These are phyloP conservation scores for Candida sanyiensis DNA, from an alignment of 805 yeast species.

Conservation along the genomic window DNA sequence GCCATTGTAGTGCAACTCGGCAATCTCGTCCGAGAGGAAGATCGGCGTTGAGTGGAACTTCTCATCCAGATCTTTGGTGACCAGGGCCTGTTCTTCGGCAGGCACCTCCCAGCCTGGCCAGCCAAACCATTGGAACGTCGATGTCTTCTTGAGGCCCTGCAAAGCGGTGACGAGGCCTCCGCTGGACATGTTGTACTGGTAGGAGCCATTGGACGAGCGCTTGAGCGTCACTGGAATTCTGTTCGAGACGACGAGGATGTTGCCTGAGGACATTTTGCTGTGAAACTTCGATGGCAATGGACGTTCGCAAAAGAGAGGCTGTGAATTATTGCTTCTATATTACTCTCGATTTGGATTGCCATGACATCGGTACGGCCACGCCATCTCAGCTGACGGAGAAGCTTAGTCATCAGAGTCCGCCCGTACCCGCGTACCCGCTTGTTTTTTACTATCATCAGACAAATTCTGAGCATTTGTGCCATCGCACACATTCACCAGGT, in stretches of 20 bases:
- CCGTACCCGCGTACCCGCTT: too few relatives aligned
- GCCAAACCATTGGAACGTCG: conserved; percentile 94
- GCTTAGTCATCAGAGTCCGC: too few relatives aligned
- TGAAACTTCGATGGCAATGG: too few relatives aligned
- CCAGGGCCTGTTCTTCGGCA: conserved; percentile 60
- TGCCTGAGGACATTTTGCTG: conserved; percentile 30
- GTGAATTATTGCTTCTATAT: too few relatives aligned
- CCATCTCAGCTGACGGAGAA: background rate
- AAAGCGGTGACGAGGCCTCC: conserved; percentile 97
- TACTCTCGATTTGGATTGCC: background rate
- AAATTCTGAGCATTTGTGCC: too few relatives aligned
- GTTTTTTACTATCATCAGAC: too few relatives aligned
- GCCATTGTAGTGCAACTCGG: conserved; percentile 95
- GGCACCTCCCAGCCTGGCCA: conserved; percentile 96
- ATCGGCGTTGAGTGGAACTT: conserved; percentile 90
- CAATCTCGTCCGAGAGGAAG: conserved; percentile 79
- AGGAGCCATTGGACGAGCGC: conserved; percentile 54
- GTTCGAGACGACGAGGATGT: conserved; percentile 88
- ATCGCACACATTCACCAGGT: too few relatives aligned
- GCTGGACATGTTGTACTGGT: conserved; percentile 86
- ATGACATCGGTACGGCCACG: background rate
- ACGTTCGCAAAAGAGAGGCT: too few relatives aligned
- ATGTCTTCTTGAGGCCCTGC: conserved; percentile 79
- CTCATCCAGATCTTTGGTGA: conserved; percentile 61
- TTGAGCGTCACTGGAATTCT: conserved; percentile 91